A percentile compares a stretch with the other conserved stretches of the same genome.
Conservation (phyloP, 257 asterid species). For the Voacanga thouarsii region DNA sequence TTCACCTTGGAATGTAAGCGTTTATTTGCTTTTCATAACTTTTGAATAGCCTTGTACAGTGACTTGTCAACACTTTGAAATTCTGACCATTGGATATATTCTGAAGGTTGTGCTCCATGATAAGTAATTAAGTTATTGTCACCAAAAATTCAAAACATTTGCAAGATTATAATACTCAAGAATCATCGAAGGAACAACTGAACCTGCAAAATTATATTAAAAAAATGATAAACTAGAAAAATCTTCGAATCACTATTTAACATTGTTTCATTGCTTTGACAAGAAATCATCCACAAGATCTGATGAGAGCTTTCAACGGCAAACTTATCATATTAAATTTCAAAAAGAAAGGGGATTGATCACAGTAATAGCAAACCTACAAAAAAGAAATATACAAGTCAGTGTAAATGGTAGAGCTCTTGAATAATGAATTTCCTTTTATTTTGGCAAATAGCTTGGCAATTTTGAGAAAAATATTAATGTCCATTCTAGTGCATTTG, state of each 20-base stretch:
- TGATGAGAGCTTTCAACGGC: background rate
- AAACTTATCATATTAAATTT: background rate
- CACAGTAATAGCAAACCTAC: background rate
- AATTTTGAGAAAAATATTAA: too few relatives aligned
- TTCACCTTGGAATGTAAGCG: too few relatives aligned
- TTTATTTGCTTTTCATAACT: too few relatives aligned
- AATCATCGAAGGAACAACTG: background rate
- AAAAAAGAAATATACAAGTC: background rate
- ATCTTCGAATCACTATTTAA: background rate
- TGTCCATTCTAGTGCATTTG: too few relatives aligned
- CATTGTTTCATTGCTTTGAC: background rate
- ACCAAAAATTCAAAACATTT: background rate
- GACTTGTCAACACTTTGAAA: too few relatives aligned
- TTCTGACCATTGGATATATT: too few relatives aligned
- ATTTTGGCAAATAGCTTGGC: too few relatives aligned
- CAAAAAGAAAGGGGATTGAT: background rate
- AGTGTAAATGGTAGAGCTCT: background rate
- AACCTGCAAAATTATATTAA: background rate
- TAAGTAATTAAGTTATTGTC: background rate
- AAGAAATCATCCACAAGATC: background rate
- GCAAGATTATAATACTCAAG: background rate
- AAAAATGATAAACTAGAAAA: background rate
- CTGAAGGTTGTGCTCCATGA: too few relatives aligned
- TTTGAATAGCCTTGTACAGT: too few relatives aligned
- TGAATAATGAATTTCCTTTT: background rate